Base-by-base conservation (phyloP, 805 yeast species). In the Priceomyces carsonii region DNA sequence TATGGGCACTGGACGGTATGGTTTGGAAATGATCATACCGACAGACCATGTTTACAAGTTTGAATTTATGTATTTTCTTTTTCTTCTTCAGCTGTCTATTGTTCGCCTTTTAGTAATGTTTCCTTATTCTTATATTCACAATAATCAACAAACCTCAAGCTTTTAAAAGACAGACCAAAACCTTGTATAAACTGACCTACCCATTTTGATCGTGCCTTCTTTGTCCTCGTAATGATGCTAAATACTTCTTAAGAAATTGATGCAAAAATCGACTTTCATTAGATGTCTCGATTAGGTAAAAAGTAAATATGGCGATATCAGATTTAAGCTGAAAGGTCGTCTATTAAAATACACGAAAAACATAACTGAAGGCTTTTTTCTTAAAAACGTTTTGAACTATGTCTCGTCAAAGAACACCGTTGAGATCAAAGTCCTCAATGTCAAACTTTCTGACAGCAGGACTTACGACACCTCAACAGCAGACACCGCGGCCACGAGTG, bases 21-120 rank as follows among this genome's bases (percentile, higher is more conserved):
- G 78, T 85, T 76, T 45, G 85, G 83, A 0, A 72, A 70, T 28
- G 95, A 85, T 54, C 74, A 76, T 1, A 69, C 85, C 5, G 89
- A 83, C 44, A 66, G 57, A 38, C 79, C 80, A 4, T 71, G 81
- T 57, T 46, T 44, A 29, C 19, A 14, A 18, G 18, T 29, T 15
- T 34, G 29, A 23, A n/a, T 8, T n/a, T n/a, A n/a, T n/a, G n/a
- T n/a, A n/a, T 6, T 10, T 7, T 15, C 5, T 27, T 18, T 28
- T 21, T 28, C 19, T 15, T 28, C 12, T 5, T 6, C 12, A 17
- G 6, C n/a, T 28, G 21, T 28, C 19, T 28, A 3, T 10, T 6
- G 8, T 20, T 18, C 18, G 12, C 7, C 12, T 14, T 13, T 29
- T 10, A 13, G 12, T 12, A 5, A 26, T 21, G 24, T 21, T 21